phyloP scores from a whole-genome alignment of 805 yeast genomes.

The Ogataea pini region DNA sequence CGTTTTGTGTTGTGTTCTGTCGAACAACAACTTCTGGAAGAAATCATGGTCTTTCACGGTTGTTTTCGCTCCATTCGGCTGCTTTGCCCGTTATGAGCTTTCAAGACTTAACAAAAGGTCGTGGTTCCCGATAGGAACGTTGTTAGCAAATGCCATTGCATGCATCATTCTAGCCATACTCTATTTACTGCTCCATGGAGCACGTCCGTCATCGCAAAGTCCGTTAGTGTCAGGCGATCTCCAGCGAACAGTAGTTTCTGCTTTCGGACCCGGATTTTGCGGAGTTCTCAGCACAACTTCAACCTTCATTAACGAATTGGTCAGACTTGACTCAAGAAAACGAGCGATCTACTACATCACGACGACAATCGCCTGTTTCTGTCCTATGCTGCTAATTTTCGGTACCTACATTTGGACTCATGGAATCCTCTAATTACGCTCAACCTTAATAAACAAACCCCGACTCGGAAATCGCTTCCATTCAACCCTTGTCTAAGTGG shows the following conservation, averaged over 20 bases:
- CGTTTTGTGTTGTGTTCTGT: slow-evolving; percentile 42
- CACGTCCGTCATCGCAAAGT: background rate
- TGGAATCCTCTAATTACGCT: slow-evolving; percentile 38
- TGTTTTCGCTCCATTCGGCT: slow-evolving; percentile 73
- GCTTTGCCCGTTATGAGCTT: slow-evolving; percentile 55
- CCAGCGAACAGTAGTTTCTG: slow-evolving; percentile 26
- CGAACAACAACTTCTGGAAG: slow-evolving; percentile 49
- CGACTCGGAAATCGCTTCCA: too few relatives aligned
- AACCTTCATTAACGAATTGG: slow-evolving; percentile 73
- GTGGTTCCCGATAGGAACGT: slow-evolving; percentile 57
- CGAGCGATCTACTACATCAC: slow-evolving; percentile 51
- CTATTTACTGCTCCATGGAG: slow-evolving; percentile 23
- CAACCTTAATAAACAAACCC: background rate
- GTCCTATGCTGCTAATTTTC: slow-evolving; percentile 53
- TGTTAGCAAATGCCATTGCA: slow-evolving; percentile 37
- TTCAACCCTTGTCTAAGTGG: too few relatives aligned
- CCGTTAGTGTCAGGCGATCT: slow-evolving; percentile 17
- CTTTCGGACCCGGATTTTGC: slow-evolving; percentile 31
- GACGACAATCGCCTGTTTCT: slow-evolving; percentile 50
- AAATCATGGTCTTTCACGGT: slow-evolving; percentile 65
- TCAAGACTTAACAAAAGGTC: slow-evolving; percentile 48
- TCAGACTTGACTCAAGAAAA: slow-evolving; percentile 24
- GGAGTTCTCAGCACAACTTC: slow-evolving; percentile 53
- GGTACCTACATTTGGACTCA: slow-evolving; percentile 75
- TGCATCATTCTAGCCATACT: slow-evolving; percentile 24